Evolutionary conservation across 2,329 filamentous ascomycete species (phyloP), one percentile per base, ranked within the genome.

Genomic region (Bipolaris zeicola): DNA sequence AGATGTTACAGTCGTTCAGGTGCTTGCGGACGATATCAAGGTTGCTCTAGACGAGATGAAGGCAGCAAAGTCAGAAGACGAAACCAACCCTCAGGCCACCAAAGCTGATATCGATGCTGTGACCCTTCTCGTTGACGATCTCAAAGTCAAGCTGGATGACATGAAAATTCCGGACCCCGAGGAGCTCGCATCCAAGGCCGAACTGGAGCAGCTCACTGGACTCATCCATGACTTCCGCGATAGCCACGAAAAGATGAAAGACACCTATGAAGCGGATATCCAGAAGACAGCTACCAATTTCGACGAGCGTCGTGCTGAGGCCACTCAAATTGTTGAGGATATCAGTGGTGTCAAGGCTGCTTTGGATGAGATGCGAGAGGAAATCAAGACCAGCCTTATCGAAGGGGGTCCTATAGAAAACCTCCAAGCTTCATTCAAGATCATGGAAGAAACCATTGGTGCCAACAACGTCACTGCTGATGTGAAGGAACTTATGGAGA

Each of bases 51-150:
- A 96, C 50, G 92, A 96, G 58, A 73, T 82, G 62, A 81, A 79
- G 61, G 71, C 68, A 1, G 63, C 68, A 3, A 71, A 83, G 89
- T 68, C 79, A 66, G 69, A 81, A 56, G 77, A 80, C 52, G 77
- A 79, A 7, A 79, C 80, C n/a, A 79, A 81, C 2, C 83, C 87
- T 36, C 87, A 85, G 65, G 83, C 94, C 22, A 89, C 87, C 47
- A 96, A 96, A 78, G 85, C 87, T 0, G 91, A 97, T 65, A 81
- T 96, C 3, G 90, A 95, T 61, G 74, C 90, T 1, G 85, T 98
- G 6, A 90, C 92, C 62, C 83, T 91, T 0, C 83, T 94, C 39
- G 90, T 92, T 31, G 85, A 90, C n/a, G 92, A 96, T 61, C 88
- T 96, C 75, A 96, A 96, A 77, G 81, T 84, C 4, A 86, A 89